Evolutionary conservation across 2,329 filamentous ascomycete genomes (phyloP).

Genomic region (Alternaria atra): DNA sequence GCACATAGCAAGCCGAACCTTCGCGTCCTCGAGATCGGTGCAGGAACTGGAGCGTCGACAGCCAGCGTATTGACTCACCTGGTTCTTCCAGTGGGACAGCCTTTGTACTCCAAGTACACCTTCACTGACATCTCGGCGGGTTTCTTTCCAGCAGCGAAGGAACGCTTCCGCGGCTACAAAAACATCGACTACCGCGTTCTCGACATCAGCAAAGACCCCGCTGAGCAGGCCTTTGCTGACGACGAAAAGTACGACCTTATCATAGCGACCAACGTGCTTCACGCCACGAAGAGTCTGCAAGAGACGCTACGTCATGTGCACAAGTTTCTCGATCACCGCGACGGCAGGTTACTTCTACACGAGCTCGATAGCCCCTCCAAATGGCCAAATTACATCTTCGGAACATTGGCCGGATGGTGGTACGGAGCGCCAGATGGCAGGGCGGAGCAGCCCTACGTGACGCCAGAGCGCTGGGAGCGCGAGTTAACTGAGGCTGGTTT

Average conservation of each 20-base stretch:
- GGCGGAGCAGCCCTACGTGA: constrained; percentile 36
- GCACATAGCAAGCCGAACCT: constrained; percentile 12
- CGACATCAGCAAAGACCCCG: constrained; percentile 16
- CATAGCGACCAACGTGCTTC: constrained; percentile 13
- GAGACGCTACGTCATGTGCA: constrained; percentile 4
- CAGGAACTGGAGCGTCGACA: constrained; percentile 5
- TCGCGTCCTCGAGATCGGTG: constrained; percentile 12
- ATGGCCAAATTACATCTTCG: constrained; percentile 32
- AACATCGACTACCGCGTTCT: constrained; percentile 12
- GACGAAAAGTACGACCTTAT: constrained; percentile 24
- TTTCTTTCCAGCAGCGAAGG: constrained; percentile 12
- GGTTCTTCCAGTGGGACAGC: neutral
- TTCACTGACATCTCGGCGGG: constrained; percentile 12
- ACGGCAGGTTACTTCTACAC: constrained; percentile 55
- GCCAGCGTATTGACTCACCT: neutral
- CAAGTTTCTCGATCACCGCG: constrained; percentile 36
- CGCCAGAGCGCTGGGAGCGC: constrained; percentile 41
- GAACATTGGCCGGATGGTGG: constrained; percentile 51
- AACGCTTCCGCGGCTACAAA: neutral
- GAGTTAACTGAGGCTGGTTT: constrained; percentile 46
- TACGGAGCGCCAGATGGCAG: constrained; percentile 40
- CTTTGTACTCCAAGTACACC: neutral
- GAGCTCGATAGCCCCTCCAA: constrained; percentile 46
- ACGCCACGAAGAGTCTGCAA: neutral
- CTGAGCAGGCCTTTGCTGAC: constrained; percentile 21